Evolutionary conservation across 192 early-diverging fungal species (phyloP), one percentile per base, ranked within the genome.

Genomic region (Backusella tuberculispora): DNA sequence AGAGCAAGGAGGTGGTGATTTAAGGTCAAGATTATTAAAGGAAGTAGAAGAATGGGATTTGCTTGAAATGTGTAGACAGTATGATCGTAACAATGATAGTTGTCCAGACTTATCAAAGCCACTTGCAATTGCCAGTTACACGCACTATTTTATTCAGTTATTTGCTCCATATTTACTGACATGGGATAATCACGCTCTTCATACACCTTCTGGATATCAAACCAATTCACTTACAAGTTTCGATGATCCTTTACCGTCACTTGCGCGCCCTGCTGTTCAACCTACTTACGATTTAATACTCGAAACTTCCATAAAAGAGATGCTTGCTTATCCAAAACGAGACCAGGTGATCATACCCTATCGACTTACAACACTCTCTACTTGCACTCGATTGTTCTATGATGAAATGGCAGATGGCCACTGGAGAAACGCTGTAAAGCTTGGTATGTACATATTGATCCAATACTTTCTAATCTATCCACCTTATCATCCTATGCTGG

Each of bases 401-500:
- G 70, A 76, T 26, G 65, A 72, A 65, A 76, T 80, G 79, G 66
- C 43, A 4, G 66, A 69, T 3, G 72, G 72, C 14, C 41, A 69
- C 17, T 80, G 79, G 79, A 40, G 56, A 15, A 72, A 72, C 15
- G 47, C 79, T 2, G 71, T 68, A 14, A 76, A 76, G 41, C 66
- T 80, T 15, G 74, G 71, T 34, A 72, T 80, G 79, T 69, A 69
- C 15, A 43, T 80, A 10, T 2, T 72, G 12, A 45, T 72, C 5
- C 79, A 80, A 42, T 80, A 80, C 50, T 65, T 50, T 41, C 56
- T 72, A 19, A 76, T 80, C 14, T 80, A 80, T 13, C 79, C 79
- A 14, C 71, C 71, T 7, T 76, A 80, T 26, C 79, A 80, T 26
- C 79, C 79, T 17, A 76, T 80, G 14, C 6, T 80, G 47, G 65